phyloP scores from a whole-genome alignment of 306 rosid species.

The Hylodesmum podocarpum region DNA sequence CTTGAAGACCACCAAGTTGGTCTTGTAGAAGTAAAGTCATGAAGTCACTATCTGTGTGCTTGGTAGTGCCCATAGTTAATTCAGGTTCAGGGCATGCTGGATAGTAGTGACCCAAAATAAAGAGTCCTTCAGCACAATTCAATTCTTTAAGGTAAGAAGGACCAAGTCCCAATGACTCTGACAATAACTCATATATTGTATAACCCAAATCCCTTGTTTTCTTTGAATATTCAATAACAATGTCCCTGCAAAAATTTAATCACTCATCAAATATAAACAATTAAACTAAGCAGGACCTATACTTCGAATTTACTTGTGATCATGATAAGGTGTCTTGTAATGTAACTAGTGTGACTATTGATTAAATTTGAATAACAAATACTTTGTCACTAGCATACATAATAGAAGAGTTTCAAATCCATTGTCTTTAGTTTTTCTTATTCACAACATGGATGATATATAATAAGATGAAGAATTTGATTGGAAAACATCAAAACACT shows the following conservation, averaged over 20 bases:
- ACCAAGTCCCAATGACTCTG: background rate
- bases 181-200: too few relatives aligned
- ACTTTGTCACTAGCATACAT: background rate
- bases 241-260: too few relatives aligned
- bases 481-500: background rate
- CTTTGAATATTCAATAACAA: too few relatives aligned
- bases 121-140: slow-evolving; percentile 35
- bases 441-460: background rate
- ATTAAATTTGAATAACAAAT: background rate
- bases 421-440: background rate
- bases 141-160: slow-evolving; percentile 35
- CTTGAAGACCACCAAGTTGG: slow-evolving; percentile 49
- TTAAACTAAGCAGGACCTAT: background rate
- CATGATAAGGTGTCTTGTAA: background rate
- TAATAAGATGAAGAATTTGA: background rate
- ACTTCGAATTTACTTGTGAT: background rate
- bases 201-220: background rate
- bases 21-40: slow-evolving; percentile 53
- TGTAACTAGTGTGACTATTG: background rate
- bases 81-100: slow-evolving; percentile 54
- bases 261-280: too few relatives aligned
- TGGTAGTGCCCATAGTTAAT: slow-evolving; percentile 39
- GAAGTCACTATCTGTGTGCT: slow-evolving; percentile 44
- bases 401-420: background rate
- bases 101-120: slow-evolving; percentile 42